A percentile compares a stretch with the other conserved stretches of the same genome.
phyloP scores from a whole-genome alignment of 306 rosid genomes.

The Parietaria judaica region DNA sequence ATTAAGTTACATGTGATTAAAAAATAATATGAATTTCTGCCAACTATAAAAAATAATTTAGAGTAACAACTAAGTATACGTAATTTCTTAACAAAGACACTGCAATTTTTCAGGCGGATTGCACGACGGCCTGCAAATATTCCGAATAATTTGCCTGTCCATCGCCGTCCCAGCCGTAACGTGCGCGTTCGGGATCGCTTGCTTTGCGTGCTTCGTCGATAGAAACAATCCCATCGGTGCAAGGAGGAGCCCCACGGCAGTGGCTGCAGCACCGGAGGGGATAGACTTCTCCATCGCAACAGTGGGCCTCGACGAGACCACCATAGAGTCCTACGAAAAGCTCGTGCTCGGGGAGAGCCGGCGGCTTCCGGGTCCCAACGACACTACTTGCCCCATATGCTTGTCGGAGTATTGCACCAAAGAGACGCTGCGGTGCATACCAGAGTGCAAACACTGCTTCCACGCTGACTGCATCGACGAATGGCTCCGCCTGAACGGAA shows the following conservation, averaged over 20 bases:
- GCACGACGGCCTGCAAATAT: slow-evolving; percentile 17
- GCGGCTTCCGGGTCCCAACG: slow-evolving; percentile 48
- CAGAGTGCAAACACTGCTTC: slow-evolving; percentile 67
- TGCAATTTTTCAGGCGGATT: slow-evolving; percentile 27
- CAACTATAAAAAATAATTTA: no score
- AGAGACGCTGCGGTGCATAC: slow-evolving; percentile 65
- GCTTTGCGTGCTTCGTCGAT: slow-evolving; percentile 27
- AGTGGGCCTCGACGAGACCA: slow-evolving; percentile 50
- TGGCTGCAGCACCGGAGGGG: slow-evolving; percentile 24
- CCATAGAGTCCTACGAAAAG: slow-evolving; percentile 59
- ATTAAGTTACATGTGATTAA: no score
- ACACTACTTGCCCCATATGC: slow-evolving; percentile 56
- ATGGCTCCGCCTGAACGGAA: slow-evolving; percentile 52
- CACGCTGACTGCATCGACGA: slow-evolving; percentile 64
- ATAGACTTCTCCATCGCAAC: slow-evolving; percentile 4
- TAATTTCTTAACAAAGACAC: no score
- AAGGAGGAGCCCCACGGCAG: slow-evolving; percentile 16
- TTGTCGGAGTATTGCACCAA: slow-evolving; percentile 49
- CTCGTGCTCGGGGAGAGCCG: slow-evolving; percentile 59
- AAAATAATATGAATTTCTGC: no score
- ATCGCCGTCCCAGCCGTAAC: slow-evolving; percentile 36
- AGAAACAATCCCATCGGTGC: slow-evolving; percentile 5
- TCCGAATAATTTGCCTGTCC: slow-evolving; percentile 40
- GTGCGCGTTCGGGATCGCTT: slow-evolving; percentile 32
- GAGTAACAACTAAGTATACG: no score